Evolutionary conservation across 2,329 filamentous ascomycete genomes (phyloP).

Genomic region (Beauveria pseudobassiana): DNA sequence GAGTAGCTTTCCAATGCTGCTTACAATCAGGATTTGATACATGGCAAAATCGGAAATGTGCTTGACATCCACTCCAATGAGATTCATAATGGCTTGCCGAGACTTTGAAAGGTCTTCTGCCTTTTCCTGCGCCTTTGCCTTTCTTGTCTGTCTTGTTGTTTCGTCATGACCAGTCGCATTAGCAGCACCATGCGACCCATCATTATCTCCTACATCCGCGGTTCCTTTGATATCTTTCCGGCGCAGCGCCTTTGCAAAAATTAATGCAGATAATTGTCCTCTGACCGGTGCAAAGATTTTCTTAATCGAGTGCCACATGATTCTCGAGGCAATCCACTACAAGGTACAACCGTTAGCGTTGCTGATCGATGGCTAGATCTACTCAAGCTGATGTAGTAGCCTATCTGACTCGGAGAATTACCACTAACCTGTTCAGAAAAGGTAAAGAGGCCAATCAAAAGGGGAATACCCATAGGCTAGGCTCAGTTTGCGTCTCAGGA

Average conservation of each 20-base stretch:
- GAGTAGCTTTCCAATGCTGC: constrained; percentile 53
- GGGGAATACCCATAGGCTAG: constrained; percentile 26
- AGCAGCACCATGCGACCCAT: constrained; percentile 18
- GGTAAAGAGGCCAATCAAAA: constrained; percentile 48
- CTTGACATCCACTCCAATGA: constrained; percentile 66
- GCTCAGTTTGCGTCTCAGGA: not conserved
- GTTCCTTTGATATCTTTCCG: constrained; percentile 68
- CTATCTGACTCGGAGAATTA: constrained; percentile 51
- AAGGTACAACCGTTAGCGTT: constrained; percentile 37
- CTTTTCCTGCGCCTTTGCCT: constrained; percentile 40
- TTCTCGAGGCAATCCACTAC: constrained; percentile 54
- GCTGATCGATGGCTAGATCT: constrained; percentile 28
- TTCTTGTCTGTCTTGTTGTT: constrained; percentile 18
- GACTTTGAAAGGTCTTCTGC: constrained; percentile 31
- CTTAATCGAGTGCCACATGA: constrained; percentile 59
- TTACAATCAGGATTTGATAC: constrained; percentile 58
- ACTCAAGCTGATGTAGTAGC: too few species aligned
- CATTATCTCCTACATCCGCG: constrained; percentile 32
- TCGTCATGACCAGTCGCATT: constrained; percentile 12
- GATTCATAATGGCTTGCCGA: constrained; percentile 65
- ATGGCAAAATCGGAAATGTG: constrained; percentile 60
- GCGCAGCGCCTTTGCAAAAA: constrained; percentile 73
- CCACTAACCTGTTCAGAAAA: constrained; percentile 54
- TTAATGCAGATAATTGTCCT: constrained; percentile 60
- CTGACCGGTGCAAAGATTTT: constrained; percentile 59